Evolutionary conservation across 768 basidiomycete species (phyloP), one percentile per base, ranked within the genome.

Genomic region (Nidularia pulvinata): DNA sequence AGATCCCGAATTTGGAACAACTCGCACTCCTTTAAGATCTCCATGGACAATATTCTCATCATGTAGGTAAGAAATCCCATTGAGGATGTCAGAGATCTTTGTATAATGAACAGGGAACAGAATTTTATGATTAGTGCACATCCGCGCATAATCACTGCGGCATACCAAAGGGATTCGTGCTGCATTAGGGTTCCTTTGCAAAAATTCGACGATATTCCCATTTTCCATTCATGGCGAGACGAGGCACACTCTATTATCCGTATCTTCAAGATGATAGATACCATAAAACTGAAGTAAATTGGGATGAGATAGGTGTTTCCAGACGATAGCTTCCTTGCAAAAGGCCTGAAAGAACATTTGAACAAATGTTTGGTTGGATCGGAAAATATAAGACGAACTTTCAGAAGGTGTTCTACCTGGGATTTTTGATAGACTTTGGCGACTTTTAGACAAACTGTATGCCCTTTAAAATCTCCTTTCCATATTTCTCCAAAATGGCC

Each of bases 401-500:
- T 42, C 5, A 42, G 39, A 11, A 42, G 39, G 39, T 42, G 13
- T 11, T 42, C 16, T 42, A 42, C 16, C 39, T 42, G 11, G 1
- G 13, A 42, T 16, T 46, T 48, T 35, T 46, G 47, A 33, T 52
- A 33, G 14, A 52, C 7, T 33, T 30, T 47, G 25, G 46, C 16
- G 7, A 47, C 33, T 46, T 52, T 52, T 7, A 52, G 14, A 34
- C 25, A 45, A 10, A 52, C 43, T 4, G 19, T 30, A 5, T 35
- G 42, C 35, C 30, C 51, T 3, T 46, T 10, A 33, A 30, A 52
- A 44, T 34, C 37, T 22, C 51, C 51, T 46, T 36, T 25, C 10
- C 32, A 46, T 14, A 52, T 34, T 35, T 52, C 51, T 14, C 51
- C 51, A 16, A 52, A 52, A 16, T 52, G 42, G 16, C 51, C 51